Conservation (phyloP, 139 green algal species). For the Eudorina sp. region DNA sequence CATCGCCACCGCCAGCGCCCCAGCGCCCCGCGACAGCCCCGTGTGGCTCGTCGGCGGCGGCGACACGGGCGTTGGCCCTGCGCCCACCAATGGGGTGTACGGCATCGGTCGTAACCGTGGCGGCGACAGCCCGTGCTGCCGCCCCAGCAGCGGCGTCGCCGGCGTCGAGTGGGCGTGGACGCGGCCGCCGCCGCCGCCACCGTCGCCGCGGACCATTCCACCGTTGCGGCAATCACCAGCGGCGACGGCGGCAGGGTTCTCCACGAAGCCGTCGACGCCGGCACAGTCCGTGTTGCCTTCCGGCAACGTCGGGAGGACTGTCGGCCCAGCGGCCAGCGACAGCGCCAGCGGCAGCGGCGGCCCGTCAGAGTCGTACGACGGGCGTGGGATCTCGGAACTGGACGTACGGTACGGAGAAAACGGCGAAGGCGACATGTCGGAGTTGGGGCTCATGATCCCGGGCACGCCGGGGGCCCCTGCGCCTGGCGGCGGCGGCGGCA, state of each 20-base stretch:
- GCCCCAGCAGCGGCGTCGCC: slow-evolving; percentile 3
- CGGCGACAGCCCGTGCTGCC: slow-evolving; percentile 11
- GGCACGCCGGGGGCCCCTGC: not conserved
- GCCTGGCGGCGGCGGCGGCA: not conserved
- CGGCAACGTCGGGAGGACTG: not conserved
- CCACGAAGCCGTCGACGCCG: not conserved
- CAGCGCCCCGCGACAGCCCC: not conserved
- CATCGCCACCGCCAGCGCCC: slow-evolving; percentile 36
- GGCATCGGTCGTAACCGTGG: not conserved
- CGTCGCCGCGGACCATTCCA: not conserved
- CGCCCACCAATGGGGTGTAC: slow-evolving; percentile 1
- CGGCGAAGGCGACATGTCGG: not conserved
- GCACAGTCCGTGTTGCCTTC: not conserved
- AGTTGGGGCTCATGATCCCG: not conserved
- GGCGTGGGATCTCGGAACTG: not conserved
- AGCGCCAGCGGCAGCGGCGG: not conserved
- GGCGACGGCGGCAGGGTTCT: not conserved
- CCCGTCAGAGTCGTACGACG: not conserved
- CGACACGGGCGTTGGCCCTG: not conserved
- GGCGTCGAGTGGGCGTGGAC: not conserved
- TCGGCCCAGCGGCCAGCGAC: not conserved
- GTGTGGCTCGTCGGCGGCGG: not conserved
- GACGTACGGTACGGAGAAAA: not conserved
- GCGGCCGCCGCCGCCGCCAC: not conserved
- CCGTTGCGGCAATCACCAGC: not conserved